phyloP scores from a whole-genome alignment of 306 rosid genomes.

The Cucurbita argyrosperma region DNA sequence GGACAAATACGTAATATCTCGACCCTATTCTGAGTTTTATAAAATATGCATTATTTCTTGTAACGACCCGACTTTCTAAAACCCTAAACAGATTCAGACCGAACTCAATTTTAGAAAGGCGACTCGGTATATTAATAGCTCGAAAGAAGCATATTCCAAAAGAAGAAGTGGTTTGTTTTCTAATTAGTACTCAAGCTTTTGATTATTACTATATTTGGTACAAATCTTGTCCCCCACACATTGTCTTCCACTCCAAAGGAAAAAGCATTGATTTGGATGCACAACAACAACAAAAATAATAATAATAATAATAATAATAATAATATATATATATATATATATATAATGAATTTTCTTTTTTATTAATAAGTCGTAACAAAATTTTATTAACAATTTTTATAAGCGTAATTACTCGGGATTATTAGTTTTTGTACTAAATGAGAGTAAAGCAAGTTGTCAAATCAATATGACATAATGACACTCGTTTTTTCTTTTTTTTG shows the following conservation, averaged over 20 bases:
- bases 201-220: neutral
- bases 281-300: no score
- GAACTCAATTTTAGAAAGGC: no score
- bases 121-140: neutral
- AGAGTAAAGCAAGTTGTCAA: neutral
- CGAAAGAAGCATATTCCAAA: neutral
- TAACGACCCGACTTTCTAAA: no score
- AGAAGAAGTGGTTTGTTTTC: neutral
- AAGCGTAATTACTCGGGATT: neutral
- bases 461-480: neutral
- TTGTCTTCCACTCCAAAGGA: neutral
- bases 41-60: no score
- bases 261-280: neutral
- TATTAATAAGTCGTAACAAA: no score
- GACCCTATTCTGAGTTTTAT: no score
- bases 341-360: no score
- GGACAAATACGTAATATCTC: no score
- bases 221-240: conserved; percentile 1
- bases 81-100: no score
- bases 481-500: neutral
- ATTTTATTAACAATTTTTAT: neutral
- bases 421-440: neutral
- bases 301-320: no score
- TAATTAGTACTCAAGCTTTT: neutral
- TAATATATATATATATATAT: no score